These are phyloP conservation scores for Alternaria arbusti DNA, from an alignment of 2,329 filamentous ascomycete species.

Conservation along the genomic window DNA sequence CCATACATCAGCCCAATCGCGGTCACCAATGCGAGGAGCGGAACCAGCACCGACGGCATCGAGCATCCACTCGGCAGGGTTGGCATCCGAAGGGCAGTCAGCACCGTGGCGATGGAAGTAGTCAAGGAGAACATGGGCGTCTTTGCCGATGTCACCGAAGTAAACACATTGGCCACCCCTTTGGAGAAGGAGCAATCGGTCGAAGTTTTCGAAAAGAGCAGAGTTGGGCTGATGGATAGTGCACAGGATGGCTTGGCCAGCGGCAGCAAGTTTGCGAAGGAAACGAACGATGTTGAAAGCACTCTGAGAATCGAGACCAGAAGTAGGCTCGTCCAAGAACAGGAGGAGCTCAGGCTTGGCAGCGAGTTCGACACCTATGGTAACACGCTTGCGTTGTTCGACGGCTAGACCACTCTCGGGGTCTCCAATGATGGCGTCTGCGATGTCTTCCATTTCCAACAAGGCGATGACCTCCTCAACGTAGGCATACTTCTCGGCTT, in stretches of 20 bases:
- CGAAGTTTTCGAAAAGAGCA: slow-evolving; percentile 86
- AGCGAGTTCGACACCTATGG: slow-evolving; percentile 66
- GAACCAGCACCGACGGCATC: slow-evolving; percentile 82
- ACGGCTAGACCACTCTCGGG: slow-evolving; percentile 67
- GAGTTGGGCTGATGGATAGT: slow-evolving; percentile 92
- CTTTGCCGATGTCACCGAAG: slow-evolving; percentile 81
- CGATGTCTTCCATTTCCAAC: slow-evolving; percentile 69
- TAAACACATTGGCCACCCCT: slow-evolving; percentile 82
- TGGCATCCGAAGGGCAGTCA: slow-evolving; percentile 61
- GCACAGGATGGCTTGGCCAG: slow-evolving; percentile 86
- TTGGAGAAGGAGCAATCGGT: slow-evolving; percentile 79
- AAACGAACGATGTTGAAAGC: slow-evolving; percentile 81
- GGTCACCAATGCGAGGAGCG: slow-evolving; percentile 71
- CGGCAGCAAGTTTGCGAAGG: slow-evolving; percentile 76
- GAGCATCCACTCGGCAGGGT: slow-evolving; percentile 79
- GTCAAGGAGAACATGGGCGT: slow-evolving; percentile 72
- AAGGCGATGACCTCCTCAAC: slow-evolving; percentile 71
- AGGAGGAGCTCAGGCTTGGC: slow-evolving; percentile 74
- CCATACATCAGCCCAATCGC: slow-evolving; percentile 85
- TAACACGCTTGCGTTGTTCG: slow-evolving; percentile 68
- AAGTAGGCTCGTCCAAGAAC: slow-evolving; percentile 81
- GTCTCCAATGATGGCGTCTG: slow-evolving; percentile 69
- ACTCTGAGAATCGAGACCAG: slow-evolving; percentile 73
- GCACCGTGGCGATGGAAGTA: slow-evolving; percentile 62
- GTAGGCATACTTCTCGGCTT: slow-evolving; percentile 68